phyloP scores from a whole-genome alignment of 2,329 filamentous ascomycete species.

The Fusarium hostae region DNA sequence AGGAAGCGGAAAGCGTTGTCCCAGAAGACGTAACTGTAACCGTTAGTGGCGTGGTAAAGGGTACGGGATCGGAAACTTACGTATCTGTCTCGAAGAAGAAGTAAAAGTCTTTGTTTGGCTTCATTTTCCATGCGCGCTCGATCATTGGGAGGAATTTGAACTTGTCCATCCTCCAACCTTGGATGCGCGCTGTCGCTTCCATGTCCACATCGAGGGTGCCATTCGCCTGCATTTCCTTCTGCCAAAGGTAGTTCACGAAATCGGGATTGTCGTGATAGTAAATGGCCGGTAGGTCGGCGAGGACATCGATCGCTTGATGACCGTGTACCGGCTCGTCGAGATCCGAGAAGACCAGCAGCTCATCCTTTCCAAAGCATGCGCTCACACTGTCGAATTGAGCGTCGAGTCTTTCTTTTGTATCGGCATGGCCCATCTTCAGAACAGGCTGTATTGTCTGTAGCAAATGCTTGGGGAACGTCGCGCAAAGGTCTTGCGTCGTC shows the following conservation, averaged over 20 bases:
- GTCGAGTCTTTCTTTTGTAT: constrained; percentile 43
- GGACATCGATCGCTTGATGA: constrained; percentile 57
- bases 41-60: constrained; percentile 1
- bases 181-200: constrained; percentile 47
- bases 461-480: constrained; percentile 48
- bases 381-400: constrained; percentile 64
- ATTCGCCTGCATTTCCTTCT: constrained; percentile 50
- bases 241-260: constrained; percentile 55
- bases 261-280: constrained; percentile 52
- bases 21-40: constrained; percentile 45
- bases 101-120: constrained; percentile 63
- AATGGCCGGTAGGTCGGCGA: constrained; percentile 56
- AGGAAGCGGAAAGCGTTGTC: constrained; percentile 61
- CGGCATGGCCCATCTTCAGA: constrained; percentile 50
- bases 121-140: constrained; percentile 59
- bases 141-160: constrained; percentile 69
- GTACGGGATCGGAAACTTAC: constrained; percentile 45
- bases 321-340: constrained; percentile 57
- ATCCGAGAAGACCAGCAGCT: constrained; percentile 63
- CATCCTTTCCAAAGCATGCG: constrained; percentile 57
- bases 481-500: constrained; percentile 45
- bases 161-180: constrained; percentile 65
- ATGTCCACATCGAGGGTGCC: constrained; percentile 48
- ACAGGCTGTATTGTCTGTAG: constrained; percentile 49
- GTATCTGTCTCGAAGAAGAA: constrained; percentile 68